A percentile compares a stretch with the other conserved stretches of the same genome.
Evolutionary conservation across 208 protist genomes (phyloP).

Genomic region (Trypanosoma cruzi): DNA sequence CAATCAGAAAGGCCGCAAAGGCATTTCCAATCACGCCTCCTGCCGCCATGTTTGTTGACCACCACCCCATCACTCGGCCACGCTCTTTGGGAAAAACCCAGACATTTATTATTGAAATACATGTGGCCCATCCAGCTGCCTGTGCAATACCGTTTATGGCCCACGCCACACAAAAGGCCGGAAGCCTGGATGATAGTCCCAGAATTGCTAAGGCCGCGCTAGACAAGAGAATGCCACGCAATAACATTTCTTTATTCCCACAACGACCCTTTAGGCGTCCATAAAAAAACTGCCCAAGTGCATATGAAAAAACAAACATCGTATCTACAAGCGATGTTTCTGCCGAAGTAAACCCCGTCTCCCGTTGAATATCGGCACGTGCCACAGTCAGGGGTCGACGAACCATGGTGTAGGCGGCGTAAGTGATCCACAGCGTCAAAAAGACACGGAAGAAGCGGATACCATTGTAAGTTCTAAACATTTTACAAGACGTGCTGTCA

Average conservation of each 20-base stretch:
- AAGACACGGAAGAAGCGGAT: conserved; percentile 28
- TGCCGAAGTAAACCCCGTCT: conserved; percentile 26
- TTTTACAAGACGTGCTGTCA: neutral
- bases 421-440: conserved; percentile 35
- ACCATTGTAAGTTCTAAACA: too few species aligned
- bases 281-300: conserved; percentile 42
- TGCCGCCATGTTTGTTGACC: conserved; percentile 39
- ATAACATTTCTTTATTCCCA: conserved; percentile 22
- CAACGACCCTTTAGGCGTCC: conserved; percentile 24
- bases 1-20: conserved; percentile 29
- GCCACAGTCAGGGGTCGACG: conserved; percentile 39
- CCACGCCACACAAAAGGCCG: conserved; percentile 28
- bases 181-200: conserved; percentile 8
- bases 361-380: conserved; percentile 31
- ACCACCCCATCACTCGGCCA: conserved; percentile 40
- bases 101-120: conserved; percentile 34
- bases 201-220: conserved; percentile 3
- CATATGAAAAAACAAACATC: conserved; percentile 37
- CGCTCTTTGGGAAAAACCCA: conserved; percentile 42
- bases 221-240: conserved; percentile 32
- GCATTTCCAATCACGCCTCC: conserved; percentile 42
- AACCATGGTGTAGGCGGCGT: conserved; percentile 36
- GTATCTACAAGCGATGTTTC: conserved; percentile 35
- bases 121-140: conserved; percentile 37
- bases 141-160: conserved; percentile 36